phyloP scores from a whole-genome alignment of 2,329 filamentous ascomycete species.

The Colletotrichum tofieldiae region DNA sequence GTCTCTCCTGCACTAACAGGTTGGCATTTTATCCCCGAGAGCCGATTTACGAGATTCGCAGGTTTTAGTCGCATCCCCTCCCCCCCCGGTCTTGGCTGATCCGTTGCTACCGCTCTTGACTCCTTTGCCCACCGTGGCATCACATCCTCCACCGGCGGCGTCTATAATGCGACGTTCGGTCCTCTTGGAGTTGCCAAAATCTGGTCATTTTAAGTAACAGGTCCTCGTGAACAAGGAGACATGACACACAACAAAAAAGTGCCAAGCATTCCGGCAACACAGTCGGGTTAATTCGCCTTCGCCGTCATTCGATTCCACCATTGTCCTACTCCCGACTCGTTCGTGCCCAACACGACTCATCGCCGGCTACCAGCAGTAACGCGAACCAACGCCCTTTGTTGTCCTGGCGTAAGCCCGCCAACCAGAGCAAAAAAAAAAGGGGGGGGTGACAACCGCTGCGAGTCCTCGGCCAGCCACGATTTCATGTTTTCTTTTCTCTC shows the following conservation, averaged over 20 bases:
- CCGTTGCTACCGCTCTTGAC: background rate
- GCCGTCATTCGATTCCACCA: background rate
- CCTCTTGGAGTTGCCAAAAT: background rate
- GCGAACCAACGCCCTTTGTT: slow-evolving; percentile 6
- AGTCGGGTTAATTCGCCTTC: background rate
- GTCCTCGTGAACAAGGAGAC: background rate
- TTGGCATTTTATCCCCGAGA: background rate
- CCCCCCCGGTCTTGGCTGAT: background rate
- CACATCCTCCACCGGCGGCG: slow-evolving; percentile 12
- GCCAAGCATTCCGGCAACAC: background rate
- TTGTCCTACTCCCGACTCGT: background rate
- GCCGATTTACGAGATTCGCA: slow-evolving; percentile 28
- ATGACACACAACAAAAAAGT: background rate
- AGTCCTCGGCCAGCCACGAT: background rate
- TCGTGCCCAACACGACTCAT: slow-evolving; percentile 2
- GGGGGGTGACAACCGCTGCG: background rate
- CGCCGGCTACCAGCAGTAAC: slow-evolving; percentile 9
- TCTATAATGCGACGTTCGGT: background rate
- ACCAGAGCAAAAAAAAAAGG: background rate
- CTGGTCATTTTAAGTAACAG: background rate
- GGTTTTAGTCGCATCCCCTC: background rate
- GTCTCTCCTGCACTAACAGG: slow-evolving; percentile 2
- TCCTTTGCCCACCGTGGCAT: background rate
- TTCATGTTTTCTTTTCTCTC: background rate
- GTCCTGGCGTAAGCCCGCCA: background rate